Percentiles rank a stretch among this genome's conserved stretches.
Evolutionary conservation across 306 rosid species (phyloP).

Genomic region (Geum urbanum): DNA sequence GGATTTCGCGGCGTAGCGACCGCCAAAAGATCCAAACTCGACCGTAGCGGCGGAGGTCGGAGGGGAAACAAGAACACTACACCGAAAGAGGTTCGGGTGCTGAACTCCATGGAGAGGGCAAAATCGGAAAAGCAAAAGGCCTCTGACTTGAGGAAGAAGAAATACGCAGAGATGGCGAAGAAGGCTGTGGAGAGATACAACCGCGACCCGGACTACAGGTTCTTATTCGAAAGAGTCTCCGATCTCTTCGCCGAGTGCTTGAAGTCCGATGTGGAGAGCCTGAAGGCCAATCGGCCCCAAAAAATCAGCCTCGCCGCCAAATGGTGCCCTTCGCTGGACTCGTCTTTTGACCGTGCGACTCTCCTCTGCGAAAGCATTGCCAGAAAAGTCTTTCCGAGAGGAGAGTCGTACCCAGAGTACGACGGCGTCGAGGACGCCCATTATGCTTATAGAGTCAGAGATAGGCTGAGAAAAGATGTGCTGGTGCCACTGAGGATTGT

Average conservation of each 20-base stretch:
- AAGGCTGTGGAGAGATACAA: too few relatives aligned
- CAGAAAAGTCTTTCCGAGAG: conserved; percentile 40
- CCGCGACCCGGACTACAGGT: too few relatives aligned
- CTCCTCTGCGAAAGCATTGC: conserved; percentile 52
- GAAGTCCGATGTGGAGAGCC: conserved; percentile 36
- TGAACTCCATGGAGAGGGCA: too few relatives aligned
- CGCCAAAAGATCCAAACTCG: too few relatives aligned
- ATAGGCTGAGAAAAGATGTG: conserved; percentile 48
- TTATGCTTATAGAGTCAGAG: conserved; percentile 49
- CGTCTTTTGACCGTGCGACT: conserved; percentile 43
- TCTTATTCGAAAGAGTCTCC: too few relatives aligned
- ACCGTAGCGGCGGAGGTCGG: too few relatives aligned
- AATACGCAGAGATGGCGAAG: too few relatives aligned
- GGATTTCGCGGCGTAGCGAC: accelerated
- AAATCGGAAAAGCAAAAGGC: too few relatives aligned
- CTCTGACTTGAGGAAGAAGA: too few relatives aligned
- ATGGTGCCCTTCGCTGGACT: conserved; percentile 64
- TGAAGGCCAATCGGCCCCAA: conserved; percentile 14
- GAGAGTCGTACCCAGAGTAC: conserved; percentile 34
- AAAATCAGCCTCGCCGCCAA: conserved; percentile 51
- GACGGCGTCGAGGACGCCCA: conserved; percentile 51
- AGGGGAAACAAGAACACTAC: too few relatives aligned
- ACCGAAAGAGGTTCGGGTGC: too few relatives aligned
- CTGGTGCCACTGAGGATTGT: conserved; percentile 48
- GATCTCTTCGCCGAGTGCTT: background rate